Evolutionary conservation across 2,329 filamentous ascomycete genomes (phyloP), one percentile per base, ranked within the genome.

Genomic region (Scleromitrula shiraiana): DNA sequence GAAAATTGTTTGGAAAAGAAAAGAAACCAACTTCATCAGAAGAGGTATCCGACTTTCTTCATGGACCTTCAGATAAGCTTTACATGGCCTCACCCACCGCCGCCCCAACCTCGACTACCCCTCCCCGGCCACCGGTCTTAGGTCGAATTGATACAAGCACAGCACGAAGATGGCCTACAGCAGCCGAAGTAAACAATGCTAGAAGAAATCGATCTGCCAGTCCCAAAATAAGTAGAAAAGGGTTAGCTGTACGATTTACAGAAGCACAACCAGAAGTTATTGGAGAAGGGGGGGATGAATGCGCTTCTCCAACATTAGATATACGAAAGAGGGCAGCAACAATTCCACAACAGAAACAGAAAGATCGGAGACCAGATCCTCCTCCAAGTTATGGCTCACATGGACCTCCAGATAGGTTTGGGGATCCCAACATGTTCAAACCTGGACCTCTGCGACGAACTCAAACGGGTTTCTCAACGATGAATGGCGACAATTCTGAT

Each of bases 201-300:
- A 46, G 42, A 32, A 50, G 51, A 24, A 49, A 46, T 22, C 53
- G 53, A 38, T 67, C 54, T 54, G 55, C 59, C 60, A 65, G 58
- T 58, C 62, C 61, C 48, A 65, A 65, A 48, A 64, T 69, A 58
- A 71, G 68, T 46, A 78, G 76, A 61, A 86, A 87, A 65, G 84
- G 84, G 8, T 70, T 93, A 52, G 71, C 71, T 4, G 90, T 96
- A 29, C 78, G 74, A 48, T 96, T 96, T 60, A 77, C 76, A 44
- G 80, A 86, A 56, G 76, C 75, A 8, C 73, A 76, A 46, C 89
- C 90, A 6, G 84, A 88, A 39, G 68, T 95, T 53, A 96, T 97
- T 61, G 91, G 91, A 39, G 83, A 91, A 65, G 91, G 91, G 50
- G 91, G 91, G 27, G 91, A 96, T 61, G 89, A 95, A 65, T 83